Conservation (phyloP, 2,329 filamentous ascomycete genomes). For the Tolypocladium pustulatum region DNA sequence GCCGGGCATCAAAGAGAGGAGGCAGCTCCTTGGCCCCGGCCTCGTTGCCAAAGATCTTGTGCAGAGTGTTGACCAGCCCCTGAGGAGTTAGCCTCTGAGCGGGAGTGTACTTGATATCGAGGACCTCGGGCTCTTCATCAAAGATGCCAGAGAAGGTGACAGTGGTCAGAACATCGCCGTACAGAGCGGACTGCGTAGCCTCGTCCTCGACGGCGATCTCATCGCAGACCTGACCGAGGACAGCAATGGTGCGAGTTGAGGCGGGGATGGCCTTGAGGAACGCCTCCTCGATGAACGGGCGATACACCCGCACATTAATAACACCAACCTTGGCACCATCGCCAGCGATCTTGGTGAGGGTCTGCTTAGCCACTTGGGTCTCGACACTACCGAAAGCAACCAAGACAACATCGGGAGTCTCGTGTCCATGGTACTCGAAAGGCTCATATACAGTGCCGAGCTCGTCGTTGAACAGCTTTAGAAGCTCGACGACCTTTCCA, state of each 20-base stretch:
- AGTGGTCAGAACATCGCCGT: conserved; percentile 81
- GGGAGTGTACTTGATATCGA: conserved; percentile 86
- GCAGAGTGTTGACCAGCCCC: conserved; percentile 38
- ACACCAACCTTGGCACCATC: conserved; percentile 73
- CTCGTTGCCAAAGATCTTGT: conserved; percentile 44
- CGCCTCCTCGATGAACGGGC: conserved; percentile 89
- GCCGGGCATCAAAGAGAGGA: conserved; percentile 50
- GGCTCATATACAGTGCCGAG: conserved; percentile 86
- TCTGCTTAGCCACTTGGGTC: conserved; percentile 73
- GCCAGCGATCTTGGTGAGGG: conserved; percentile 60
- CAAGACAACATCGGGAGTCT: conserved; percentile 67
- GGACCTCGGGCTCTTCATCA: conserved; percentile 50
- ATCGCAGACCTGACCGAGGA: conserved; percentile 80
- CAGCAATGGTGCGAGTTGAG: conserved; percentile 64
- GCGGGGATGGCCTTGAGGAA: conserved; percentile 75
- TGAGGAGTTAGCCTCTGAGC: conserved; percentile 45
- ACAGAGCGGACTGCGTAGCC: conserved; percentile 73
- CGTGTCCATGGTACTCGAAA: conserved; percentile 89
- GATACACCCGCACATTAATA: conserved; percentile 85
- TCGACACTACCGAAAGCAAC: conserved; percentile 92
- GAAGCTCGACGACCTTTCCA: conserved; percentile 58
- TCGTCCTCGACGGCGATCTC: conserved; percentile 63
- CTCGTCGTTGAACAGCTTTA: conserved; percentile 75
- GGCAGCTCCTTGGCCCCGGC: conserved; percentile 29
- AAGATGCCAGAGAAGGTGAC: conserved; percentile 68